phyloP scores from a whole-genome alignment of 1,139 yeast genomes.

The Candida sojae region DNA sequence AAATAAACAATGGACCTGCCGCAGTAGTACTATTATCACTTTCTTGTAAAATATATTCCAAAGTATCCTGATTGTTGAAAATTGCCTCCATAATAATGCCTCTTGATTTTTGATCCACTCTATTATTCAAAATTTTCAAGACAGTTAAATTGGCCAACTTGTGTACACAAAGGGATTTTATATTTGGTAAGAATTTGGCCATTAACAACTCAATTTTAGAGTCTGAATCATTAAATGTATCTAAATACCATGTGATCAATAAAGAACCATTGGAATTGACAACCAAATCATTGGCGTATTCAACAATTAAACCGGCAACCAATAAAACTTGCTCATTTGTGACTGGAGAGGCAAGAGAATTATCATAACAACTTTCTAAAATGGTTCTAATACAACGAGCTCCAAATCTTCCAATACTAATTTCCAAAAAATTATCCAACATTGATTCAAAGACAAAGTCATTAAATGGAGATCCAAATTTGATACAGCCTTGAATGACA shows the following conservation, averaged over 20 bases:
- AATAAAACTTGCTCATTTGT: conserved; percentile 69
- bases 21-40: conserved; percentile 30
- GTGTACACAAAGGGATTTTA: conserved; percentile 73
- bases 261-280: conserved; percentile 87
- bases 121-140: conserved; percentile 71
- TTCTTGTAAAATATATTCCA: conserved; percentile 19
- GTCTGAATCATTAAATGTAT: conserved; percentile 71
- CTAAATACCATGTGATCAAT: conserved; percentile 91
- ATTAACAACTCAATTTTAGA: conserved; percentile 42
- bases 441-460: conserved; percentile 88
- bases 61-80: conserved; percentile 52
- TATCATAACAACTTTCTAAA: conserved; percentile 60
- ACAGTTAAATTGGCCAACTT: conserved; percentile 85
- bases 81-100: conserved; percentile 62
- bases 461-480: conserved; percentile 85
- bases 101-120: conserved; percentile 65
- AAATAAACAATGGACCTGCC: conserved; percentile 84
- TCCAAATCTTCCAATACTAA: conserved; percentile 90
- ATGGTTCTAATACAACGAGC: conserved; percentile 95
- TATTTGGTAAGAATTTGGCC: conserved; percentile 59
- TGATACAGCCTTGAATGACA: conserved; percentile 90
- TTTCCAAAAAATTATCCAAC: conserved; percentile 74
- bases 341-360: conserved; percentile 16
- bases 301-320: conserved; percentile 78
- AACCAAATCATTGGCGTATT: conserved; percentile 78